Conservation (phyloP, 495 filamentous ascomycete genomes). For the Diplogelasinospora grovesii region DNA sequence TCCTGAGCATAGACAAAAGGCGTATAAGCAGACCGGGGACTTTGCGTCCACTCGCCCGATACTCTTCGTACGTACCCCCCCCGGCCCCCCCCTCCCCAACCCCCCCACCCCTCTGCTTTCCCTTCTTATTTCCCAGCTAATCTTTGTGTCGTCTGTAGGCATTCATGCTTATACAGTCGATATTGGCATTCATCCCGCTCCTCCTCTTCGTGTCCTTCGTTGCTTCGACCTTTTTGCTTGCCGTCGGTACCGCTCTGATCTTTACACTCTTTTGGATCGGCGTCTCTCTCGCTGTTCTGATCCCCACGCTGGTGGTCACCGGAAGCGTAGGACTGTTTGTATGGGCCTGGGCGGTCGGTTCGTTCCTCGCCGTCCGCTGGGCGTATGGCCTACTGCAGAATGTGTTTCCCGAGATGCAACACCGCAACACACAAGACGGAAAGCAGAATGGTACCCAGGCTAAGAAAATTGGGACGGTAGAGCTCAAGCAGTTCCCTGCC, state of each 20-base stretch:
- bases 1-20: constrained; percentile 24
- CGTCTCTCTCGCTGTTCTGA: constrained; percentile 54
- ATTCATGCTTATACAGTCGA: constrained; percentile 46
- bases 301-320: constrained; percentile 57
- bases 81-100: not conserved
- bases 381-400: constrained; percentile 28
- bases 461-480: too few species aligned
- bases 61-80: constrained; percentile 26
- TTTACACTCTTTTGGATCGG: constrained; percentile 58
- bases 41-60: constrained; percentile 26
- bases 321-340: constrained; percentile 46
- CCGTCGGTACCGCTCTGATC: constrained; percentile 46
- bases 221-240: constrained; percentile 47
- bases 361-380: constrained; percentile 50
- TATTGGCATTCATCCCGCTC: constrained; percentile 52
- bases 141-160: constrained; percentile 17
- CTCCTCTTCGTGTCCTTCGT: constrained; percentile 55
- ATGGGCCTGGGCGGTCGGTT: constrained; percentile 57
- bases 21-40: constrained; percentile 13
- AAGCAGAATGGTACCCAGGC: not conserved
- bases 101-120: not conserved
- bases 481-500: too few species aligned
- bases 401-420: constrained; percentile 9
- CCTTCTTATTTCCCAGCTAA: too few species aligned
- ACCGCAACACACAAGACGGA: not conserved